A percentile compares a stretch with the other conserved stretches of the same genome.
phyloP scores from a whole-genome alignment of 371 early-diverging fungal genomes.

The Blakeslea trispora region DNA sequence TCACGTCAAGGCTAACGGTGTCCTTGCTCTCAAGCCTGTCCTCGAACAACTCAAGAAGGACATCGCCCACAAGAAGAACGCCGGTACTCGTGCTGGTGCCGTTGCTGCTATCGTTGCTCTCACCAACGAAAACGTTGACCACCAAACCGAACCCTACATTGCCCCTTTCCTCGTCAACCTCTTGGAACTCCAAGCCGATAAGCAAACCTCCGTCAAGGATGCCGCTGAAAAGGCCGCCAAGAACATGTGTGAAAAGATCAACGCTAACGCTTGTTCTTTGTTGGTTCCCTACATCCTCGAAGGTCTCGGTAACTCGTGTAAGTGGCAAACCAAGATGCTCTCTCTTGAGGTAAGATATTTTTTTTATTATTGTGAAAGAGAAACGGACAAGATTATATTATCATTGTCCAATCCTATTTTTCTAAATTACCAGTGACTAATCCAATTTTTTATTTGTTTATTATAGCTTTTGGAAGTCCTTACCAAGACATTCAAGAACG shows the following conservation, averaged over 20 bases:
- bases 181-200: conserved; percentile 70
- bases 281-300: conserved; percentile 62
- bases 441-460: neutral
- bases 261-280: conserved; percentile 54
- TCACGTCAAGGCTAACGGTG: conserved; percentile 50
- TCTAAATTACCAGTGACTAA: neutral
- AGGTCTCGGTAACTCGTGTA: conserved; percentile 63
- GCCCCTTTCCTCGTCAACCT: conserved; percentile 54
- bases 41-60: conserved; percentile 57
- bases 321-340: conserved; percentile 79
- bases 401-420: too few species aligned
- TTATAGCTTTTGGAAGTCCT: conserved; percentile 50
- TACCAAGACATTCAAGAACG: conserved; percentile 55
- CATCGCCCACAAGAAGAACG: conserved; percentile 67
- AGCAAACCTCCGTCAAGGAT: conserved; percentile 62
- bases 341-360: conserved; percentile 40
- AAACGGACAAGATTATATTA: too few species aligned
- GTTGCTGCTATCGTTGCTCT: conserved; percentile 64
- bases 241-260: conserved; percentile 51
- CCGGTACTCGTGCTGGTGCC: conserved; percentile 66
- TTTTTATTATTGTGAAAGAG: neutral
- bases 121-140: conserved; percentile 44
- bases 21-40: conserved; percentile 62
- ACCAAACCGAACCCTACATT: conserved; percentile 65
- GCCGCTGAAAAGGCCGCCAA: conserved; percentile 62